Evolutionary conservation across 768 basidiomycete species (phyloP), one percentile per base, ranked within the genome.

Genomic region (Pulveroboletus sp.): DNA sequence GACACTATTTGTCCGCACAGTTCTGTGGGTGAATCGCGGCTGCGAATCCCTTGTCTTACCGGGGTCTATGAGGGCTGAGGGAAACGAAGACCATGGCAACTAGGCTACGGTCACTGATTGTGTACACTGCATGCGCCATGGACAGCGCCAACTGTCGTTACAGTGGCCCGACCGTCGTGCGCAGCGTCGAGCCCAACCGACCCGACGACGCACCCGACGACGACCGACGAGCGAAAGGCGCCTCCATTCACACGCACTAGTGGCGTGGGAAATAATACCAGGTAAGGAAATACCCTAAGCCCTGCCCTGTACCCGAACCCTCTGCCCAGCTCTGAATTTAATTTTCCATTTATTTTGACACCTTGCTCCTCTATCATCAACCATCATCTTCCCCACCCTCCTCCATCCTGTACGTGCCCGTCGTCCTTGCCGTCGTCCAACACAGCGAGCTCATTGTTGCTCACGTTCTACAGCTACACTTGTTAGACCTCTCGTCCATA

Each of bases 311-410:
- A 58, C 73, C 72, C 73, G 69, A 82, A 83, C 82, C 82, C 82
- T 85, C 73, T 84, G 82, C 82, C 82, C 82, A 78, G 69, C 70
- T 72, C 75, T 71, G 77, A 78, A 82, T 82, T 84, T 82, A 79
- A 75, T 76, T 73, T 73, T 72, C 69, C 69, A 70, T 72, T 73
- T 74, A 74, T 71, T 75, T 69, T 68, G 71, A 72, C 72, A 62
- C 56, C 63, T 68, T 71, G 58, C 70, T 68, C 63, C 64, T 71
- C 64, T 64, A 61, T 64, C 66, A 75, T 70, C 73, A 70, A 76
- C 74, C 72, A 74, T 67, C 72, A 72, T 68, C 72, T 71, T 67
- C 68, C 69, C 55, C 59, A 56, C 55, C 34, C 53, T 63, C 56
- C 65, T 68, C 62, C 63, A 67, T 61, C 61, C 66, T 53, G 78